phyloP scores from a whole-genome alignment of 345 rosid genomes.

The Syzygium jambos region DNA sequence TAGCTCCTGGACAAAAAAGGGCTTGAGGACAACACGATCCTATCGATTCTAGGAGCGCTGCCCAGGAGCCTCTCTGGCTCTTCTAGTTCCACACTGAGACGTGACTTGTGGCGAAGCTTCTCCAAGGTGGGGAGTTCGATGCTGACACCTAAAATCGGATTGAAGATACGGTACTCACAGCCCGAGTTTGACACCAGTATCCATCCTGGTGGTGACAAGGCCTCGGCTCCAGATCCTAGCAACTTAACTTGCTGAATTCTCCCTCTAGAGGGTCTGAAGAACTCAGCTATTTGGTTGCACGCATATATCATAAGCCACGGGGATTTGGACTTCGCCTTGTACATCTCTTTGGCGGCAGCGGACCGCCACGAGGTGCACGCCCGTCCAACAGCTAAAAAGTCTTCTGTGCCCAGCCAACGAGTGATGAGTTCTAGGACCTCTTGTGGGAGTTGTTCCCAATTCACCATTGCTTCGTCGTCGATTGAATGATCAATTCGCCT shows the following conservation, averaged over 20 bases:
- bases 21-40: not conserved
- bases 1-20: not conserved
- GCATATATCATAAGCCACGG: not conserved
- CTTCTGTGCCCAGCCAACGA: not conserved
- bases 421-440: not conserved
- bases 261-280: not conserved
- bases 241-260: not conserved
- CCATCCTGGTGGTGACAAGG: not conserved
- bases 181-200: not conserved
- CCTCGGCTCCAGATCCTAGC: not conserved
- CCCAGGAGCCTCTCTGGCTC: not conserved
- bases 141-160: not conserved
- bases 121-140: not conserved
- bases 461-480: not conserved
- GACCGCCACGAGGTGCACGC: not conserved
- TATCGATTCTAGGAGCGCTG: not conserved
- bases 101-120: not conserved
- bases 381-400: not conserved
- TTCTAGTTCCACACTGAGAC: not conserved
- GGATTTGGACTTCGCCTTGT: not conserved
- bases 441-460: not conserved
- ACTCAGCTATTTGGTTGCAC: not conserved
- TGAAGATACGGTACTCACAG: not conserved
- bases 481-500: not conserved
- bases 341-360: not conserved